phyloP scores from a whole-genome alignment of 1,139 yeast genomes.

The Yamadazyma sp. region DNA sequence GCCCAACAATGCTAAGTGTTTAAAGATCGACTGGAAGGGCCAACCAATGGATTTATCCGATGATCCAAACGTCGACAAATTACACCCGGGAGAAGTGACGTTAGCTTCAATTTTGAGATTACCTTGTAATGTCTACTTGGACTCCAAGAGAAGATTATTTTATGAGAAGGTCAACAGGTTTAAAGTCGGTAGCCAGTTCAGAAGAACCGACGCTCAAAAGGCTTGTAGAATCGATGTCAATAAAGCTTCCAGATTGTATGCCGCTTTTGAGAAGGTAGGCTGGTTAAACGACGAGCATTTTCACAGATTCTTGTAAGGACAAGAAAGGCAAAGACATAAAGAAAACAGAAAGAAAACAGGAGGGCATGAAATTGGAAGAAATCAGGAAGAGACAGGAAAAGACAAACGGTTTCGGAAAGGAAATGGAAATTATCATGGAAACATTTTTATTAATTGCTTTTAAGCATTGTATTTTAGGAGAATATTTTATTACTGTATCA shows the following conservation, averaged over 20 bases:
- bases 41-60: constrained; percentile 86
- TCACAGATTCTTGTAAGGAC: constrained; percentile 37
- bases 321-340: background rate
- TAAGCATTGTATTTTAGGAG: constrained; percentile 1
- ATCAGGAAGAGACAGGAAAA: background rate
- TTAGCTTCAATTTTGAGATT: constrained; percentile 86
- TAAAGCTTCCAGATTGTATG: constrained; percentile 89
- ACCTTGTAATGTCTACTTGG: constrained; percentile 85
- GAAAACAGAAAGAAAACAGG: background rate
- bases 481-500: constrained; percentile 1
- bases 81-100: constrained; percentile 90
- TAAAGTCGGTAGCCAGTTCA: constrained; percentile 75
- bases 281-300: constrained; percentile 87
- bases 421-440: background rate
- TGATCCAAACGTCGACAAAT: constrained; percentile 69
- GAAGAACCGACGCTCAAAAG: constrained; percentile 97
- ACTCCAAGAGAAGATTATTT: constrained; percentile 87
- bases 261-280: constrained; percentile 92
- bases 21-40: constrained; percentile 96
- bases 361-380: background rate
- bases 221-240: constrained; percentile 97
- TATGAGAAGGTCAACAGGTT: constrained; percentile 82
- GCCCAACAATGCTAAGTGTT: constrained; percentile 60
- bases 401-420: background rate
- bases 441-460: background rate